These are phyloP conservation scores for Pneumocystis murina DNA, from an alignment of 1,139 yeast species.

Conservation along the genomic window DNA sequence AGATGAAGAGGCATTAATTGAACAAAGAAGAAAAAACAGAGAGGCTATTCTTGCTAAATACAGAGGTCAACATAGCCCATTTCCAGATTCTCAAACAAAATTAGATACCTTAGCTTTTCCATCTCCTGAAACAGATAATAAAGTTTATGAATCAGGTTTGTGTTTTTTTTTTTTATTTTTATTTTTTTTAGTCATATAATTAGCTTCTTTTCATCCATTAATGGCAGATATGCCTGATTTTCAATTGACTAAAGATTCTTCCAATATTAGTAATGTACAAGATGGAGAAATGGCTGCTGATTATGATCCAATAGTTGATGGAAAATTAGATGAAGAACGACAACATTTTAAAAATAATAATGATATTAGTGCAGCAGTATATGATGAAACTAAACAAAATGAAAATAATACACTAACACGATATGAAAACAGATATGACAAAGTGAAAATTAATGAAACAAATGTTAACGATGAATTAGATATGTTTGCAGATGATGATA, in stretches of 20 bases:
- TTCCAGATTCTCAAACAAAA: background rate
- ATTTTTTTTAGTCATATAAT: background rate
- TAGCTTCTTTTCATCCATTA: background rate
- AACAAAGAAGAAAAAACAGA: slow-evolving; percentile 6
- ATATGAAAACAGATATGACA: background rate
- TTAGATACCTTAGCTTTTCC: background rate
- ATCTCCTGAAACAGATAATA: background rate
- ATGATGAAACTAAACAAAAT: background rate
- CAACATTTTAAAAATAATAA: background rate
- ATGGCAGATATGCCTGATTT: background rate
- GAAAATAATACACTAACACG: background rate
- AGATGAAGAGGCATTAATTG: slow-evolving; percentile 9
- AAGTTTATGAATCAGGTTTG: background rate
- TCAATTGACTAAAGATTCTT: background rate
- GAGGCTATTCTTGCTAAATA: slow-evolving; percentile 10
- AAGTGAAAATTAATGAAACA: background rate
- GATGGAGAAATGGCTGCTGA: slow-evolving; percentile 12
- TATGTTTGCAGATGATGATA: slow-evolving; percentile 15
- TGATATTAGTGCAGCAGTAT: background rate
- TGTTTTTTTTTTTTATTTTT: background rate
- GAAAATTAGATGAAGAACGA: slow-evolving; percentile 8
- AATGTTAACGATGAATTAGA: slow-evolving; percentile 11
- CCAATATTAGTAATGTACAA: background rate
- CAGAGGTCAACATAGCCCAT: slow-evolving; percentile 1
- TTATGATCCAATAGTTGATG: slow-evolving; percentile 12